Evolutionary conservation across 768 basidiomycete species (phyloP), one percentile per base, ranked within the genome.

Genomic region (Naganishia kalamii): DNA sequence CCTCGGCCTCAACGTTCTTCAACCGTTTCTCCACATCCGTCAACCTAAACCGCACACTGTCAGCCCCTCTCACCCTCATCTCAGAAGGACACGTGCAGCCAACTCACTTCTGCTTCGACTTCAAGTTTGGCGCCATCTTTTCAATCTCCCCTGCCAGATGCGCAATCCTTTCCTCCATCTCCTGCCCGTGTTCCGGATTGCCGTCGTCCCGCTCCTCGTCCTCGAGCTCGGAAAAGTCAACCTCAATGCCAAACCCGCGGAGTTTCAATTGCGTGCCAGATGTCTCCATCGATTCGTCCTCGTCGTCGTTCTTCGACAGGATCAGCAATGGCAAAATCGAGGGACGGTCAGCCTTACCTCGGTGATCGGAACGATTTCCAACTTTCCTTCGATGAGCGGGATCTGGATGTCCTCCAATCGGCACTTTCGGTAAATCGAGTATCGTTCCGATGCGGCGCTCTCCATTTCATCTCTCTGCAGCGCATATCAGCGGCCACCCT

Each of bases 51-150:
- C 90, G 23, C 88, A 68, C 90, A 87, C 60, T 90, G 33, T 60
- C 51, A 49, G 44, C 4, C 11, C 54, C 13, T 47, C n/a, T n/a
- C 5, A n/a, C n/a, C n/a, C n/a, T n/a, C n/a, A n/a, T n/a, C n/a
- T n/a, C n/a, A n/a, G n/a, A n/a, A n/a, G n/a, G n/a, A n/a, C n/a
- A n/a, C n/a, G n/a, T n/a, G n/a, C n/a, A n/a, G n/a, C n/a, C n/a
- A 7, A 74, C 86, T 21, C 65, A 88, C 88, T 87, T 82, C 69
- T 97, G 92, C 69, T 93, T 88, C 0, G 94, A 94, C 77, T 98
- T 98, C 85, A 97, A 82, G 75, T 98, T 99, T 12, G 94, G 93
- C 0, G 91, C 89, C 87, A 98, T 90, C 57, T 85, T 84, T 71
- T 93, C 91, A 59, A 97, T 92, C 69, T 97, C 93, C 12, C 81